Evolutionary conservation across 805 yeast genomes (phyloP), one percentile per base, ranked within the genome.

Genomic region (Ogataea pilisensis): DNA sequence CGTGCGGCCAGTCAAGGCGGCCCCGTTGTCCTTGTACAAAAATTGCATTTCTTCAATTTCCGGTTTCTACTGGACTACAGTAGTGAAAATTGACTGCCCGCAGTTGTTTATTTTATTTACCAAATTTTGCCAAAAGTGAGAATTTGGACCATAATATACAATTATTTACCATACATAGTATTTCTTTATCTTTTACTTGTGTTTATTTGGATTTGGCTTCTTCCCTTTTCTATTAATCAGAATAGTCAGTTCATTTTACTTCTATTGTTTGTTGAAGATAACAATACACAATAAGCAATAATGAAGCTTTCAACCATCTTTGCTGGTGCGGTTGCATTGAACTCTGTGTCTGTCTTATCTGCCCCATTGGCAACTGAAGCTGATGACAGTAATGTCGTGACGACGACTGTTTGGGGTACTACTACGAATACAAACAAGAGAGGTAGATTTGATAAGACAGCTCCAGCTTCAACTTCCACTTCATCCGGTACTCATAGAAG

Each of bases 381-480:
- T 25, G 55, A 50, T 24, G 44, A 48, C 39, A 40, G 43, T 37
- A 43, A 46, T 21, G 61, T 58, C 34, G 60, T 51, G 34, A 59
- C 65, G 37, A 58, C 58, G 50, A 70, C 65, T 41, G 65, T 55
- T 44, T 55, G 58, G 46, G 67, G 63, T 45, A 44, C 55, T 28
- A 58, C 54, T 43, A 52, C 60, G 40, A 44, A 48, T 48, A 49
- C 51, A 61, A 34, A 51, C 60, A 18, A 61, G 50, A 68, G 67
- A 49, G 85, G 85, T 50, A 70, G 69, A 56, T 77, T 77, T 57
- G 70, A 77, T 69, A 72, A 70, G 55, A 70, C 75, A 37, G 57
- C 57, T 46, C 44, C 31, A 22, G 52, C 64, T 12, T 41, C 55
- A 5, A 47, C 60, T 14, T 50, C 71, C 7, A 46, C 62, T 37